Conservation (phyloP, 192 early-diverging fungal species). For the Coemansia sp. region DNA sequence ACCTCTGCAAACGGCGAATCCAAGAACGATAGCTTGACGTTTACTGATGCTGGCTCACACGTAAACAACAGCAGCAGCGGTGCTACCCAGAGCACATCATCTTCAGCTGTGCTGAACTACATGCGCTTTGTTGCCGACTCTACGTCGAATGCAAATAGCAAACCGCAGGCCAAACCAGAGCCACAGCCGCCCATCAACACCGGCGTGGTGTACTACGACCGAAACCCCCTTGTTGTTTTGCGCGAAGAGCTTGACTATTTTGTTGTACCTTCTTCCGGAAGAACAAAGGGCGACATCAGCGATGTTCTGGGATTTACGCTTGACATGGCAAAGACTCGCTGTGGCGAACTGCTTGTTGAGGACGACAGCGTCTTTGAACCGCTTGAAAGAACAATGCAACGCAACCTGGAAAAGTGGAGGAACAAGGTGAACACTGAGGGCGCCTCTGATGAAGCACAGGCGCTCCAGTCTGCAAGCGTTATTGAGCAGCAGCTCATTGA, state of each 20-base stretch:
- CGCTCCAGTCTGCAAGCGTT: constrained; percentile 43
- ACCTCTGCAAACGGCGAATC: constrained; percentile 32
- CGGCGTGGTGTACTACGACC: constrained; percentile 49
- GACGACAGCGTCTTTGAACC: constrained; percentile 75
- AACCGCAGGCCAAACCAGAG: constrained; percentile 2
- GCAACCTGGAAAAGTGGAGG: constrained; percentile 50
- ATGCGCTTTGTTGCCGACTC: constrained; percentile 46
- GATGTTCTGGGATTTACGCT: constrained; percentile 47
- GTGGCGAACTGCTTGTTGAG: constrained; percentile 64
- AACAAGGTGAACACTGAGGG: constrained; percentile 44
- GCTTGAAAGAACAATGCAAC: constrained; percentile 72
- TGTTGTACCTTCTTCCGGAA: constrained; percentile 53
- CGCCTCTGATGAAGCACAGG: constrained; percentile 45
- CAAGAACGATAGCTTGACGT: constrained; percentile 50
- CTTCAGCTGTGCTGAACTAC: constrained; percentile 55
- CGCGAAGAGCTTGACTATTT: constrained; percentile 82
- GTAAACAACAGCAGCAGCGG: constrained; percentile 51
- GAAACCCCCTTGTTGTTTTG: constrained; percentile 72
- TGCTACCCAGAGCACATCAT: constrained; percentile 52
- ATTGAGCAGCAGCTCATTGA: constrained; percentile 80
- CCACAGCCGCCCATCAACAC: constrained; percentile 5
- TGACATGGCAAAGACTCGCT: constrained; percentile 60
- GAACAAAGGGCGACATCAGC: constrained; percentile 48
- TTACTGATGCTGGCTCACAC: constrained; percentile 40
- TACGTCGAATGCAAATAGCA: constrained; percentile 8